Conservation (phyloP, 2,329 filamentous ascomycete genomes). For the Laburnicola sp. region DNA sequence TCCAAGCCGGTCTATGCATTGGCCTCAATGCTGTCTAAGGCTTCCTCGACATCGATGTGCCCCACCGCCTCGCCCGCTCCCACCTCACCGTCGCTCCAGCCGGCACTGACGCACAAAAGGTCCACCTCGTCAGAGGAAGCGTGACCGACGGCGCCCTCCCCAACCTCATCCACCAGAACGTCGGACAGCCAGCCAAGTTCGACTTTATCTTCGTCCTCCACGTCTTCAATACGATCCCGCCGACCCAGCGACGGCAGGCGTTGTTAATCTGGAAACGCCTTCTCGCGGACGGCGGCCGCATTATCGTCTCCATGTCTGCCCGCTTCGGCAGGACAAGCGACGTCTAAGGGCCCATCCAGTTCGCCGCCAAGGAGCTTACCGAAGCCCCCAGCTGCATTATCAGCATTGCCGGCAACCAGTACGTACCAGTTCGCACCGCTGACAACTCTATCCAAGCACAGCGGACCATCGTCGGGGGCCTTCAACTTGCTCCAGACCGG, state of each 20-base stretch:
- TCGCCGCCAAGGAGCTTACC: background rate
- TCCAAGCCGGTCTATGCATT: background rate
- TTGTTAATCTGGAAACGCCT: background rate
- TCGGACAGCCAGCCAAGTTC: background rate
- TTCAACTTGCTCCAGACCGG: too few relatives aligned
- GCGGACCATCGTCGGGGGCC: too few relatives aligned
- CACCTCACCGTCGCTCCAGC: background rate
- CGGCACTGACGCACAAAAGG: background rate
- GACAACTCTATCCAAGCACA: too few relatives aligned
- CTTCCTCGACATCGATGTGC: background rate
- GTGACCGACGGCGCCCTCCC: background rate
- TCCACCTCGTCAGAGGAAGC: background rate
- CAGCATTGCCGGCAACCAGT: too few relatives aligned
- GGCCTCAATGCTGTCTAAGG: background rate
- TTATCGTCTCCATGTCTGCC: background rate
- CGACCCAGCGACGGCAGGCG: background rate
- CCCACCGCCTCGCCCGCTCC: background rate
- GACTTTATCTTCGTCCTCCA: background rate
- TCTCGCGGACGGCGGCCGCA: background rate
- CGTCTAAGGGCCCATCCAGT: background rate
- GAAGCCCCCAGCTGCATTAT: background rate
- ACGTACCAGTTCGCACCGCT: too few relatives aligned
- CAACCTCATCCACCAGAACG: background rate
- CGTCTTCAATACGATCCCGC: background rate
- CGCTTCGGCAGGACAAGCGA: background rate